Conservation (phyloP, 2,329 filamentous ascomycete species). For the Rhinocladiella similis region DNA sequence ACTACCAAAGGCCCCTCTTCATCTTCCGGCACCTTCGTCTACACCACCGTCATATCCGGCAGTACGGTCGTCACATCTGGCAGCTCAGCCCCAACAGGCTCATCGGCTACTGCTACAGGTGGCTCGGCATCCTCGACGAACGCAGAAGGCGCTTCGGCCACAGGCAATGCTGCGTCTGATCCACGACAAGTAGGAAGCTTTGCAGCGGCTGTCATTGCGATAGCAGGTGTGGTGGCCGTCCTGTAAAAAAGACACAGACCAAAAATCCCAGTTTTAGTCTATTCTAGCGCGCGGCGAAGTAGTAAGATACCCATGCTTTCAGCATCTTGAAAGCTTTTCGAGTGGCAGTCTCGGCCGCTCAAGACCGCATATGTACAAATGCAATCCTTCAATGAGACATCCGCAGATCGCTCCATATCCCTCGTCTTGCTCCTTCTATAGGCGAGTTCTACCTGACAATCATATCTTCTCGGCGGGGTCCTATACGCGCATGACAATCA, state of each 20-base stretch:
- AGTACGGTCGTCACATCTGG: constrained; percentile 18
- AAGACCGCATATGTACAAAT: too few species aligned
- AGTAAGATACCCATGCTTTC: too few species aligned
- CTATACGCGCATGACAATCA: neutral
- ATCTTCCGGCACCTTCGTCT: constrained; percentile 21
- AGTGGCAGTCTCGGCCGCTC: neutral
- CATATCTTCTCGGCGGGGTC: constrained; percentile 63
- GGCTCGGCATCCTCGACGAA: constrained; percentile 28
- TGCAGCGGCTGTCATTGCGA: constrained; percentile 41
- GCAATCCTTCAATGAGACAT: neutral
- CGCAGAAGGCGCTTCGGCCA: constrained; percentile 30
- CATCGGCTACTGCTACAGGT: constrained; percentile 8
- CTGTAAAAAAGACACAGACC: constrained; percentile 31
- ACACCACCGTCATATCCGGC: constrained; percentile 31
- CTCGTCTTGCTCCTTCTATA: neutral
- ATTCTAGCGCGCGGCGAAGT: too few species aligned
- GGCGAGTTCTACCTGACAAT: constrained; percentile 45
- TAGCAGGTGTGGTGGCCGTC: constrained; percentile 41
- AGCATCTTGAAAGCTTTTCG: too few species aligned
- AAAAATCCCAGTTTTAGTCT: too few species aligned
- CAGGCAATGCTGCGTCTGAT: constrained; percentile 37
- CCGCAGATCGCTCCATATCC: neutral
- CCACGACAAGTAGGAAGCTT: constrained; percentile 29
- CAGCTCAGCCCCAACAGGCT: constrained; percentile 17
- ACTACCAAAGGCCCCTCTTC: neutral